Evolutionary conservation across 1,139 yeast species (phyloP), one percentile per base, ranked within the genome.

Genomic region (Blastobotrys niveus): DNA sequence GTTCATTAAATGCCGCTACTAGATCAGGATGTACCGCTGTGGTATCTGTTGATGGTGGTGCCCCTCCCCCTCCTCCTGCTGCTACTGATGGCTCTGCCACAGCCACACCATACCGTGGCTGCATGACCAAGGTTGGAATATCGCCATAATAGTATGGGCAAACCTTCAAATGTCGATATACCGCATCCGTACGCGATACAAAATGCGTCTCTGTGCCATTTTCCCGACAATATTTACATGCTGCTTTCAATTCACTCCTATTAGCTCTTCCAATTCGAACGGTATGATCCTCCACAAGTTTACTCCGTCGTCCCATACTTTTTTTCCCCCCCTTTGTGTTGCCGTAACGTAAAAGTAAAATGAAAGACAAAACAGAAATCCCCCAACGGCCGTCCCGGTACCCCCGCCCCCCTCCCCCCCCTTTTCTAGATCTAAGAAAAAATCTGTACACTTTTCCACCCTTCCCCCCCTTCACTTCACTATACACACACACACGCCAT

Each of bases 121-220:
- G 44, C 12, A 34, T 32, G 21, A 33, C 26, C 24, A 40, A 17
- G 21, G 45, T 43, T 8, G 48, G 51, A 20, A 47, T 17, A n/a
- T 41, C 48, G 14, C 48, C 50, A 3, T 40, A 36, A 34, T 45
- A 45, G 15, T 19, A 35, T 19, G 24, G 37, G 33, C 50, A 44
- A 15, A 30, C 32, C 18, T 36, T 38, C 27, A 45, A 37, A 40
- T 45, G 48, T 10, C 50, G 40, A 17, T 42, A 19, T 21, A 42
- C 48, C 6, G 50, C 50, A 20, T 45, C 48, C 17, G 45, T 47
- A 2, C 49, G 31, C 33, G 49, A 47, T 10, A 47, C 49, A 34
- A 47, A 47, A 10, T 34, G 41, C 10, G 37, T 29, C 21, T 47
- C 49, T 20, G 29, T 31, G 15, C 49, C 49, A 9, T 43, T 40